Percentiles rank a stretch among this genome's conserved stretches.
phyloP scores from a whole-genome alignment of 805 yeast genomes.

The Saccharomycopsis fibuligera region DNA sequence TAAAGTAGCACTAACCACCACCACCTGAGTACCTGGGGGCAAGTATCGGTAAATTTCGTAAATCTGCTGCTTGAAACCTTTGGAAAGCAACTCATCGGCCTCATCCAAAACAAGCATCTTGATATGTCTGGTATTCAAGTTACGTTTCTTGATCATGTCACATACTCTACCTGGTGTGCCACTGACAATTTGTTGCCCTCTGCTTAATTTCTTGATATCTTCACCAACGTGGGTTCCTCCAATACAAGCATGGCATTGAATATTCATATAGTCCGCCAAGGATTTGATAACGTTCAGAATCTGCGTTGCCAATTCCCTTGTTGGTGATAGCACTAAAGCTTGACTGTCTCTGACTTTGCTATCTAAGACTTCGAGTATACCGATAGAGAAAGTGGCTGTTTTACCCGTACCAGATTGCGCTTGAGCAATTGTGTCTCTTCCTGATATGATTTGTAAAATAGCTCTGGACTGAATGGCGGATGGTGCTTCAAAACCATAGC shows the following conservation, averaged over 20 bases:
- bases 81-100: constrained; percentile 90
- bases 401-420: constrained; percentile 99
- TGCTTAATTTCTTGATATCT: constrained; percentile 66
- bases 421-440: constrained; percentile 95
- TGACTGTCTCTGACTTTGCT: constrained; percentile 68
- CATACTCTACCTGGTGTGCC: constrained; percentile 97
- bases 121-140: constrained; percentile 63
- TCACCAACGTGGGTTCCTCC: constrained; percentile 87
- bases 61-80: constrained; percentile 94
- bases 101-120: constrained; percentile 92
- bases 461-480: constrained; percentile 98
- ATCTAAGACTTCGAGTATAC: constrained; percentile 84
- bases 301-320: constrained; percentile 93
- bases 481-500: constrained; percentile 92
- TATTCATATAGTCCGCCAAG: constrained; percentile 82
- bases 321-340: constrained; percentile 88
- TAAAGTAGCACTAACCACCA: constrained; percentile 90
- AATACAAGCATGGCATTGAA: constrained; percentile 83
- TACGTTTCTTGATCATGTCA: constrained; percentile 85
- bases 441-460: constrained; percentile 87
- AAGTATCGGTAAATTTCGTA: constrained; percentile 82
- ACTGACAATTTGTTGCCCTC: constrained; percentile 84
- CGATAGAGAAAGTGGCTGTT: constrained; percentile 96
- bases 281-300: constrained; percentile 83
- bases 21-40: constrained; percentile 86